A percentile compares a stretch with the other conserved stretches of the same genome.
Evolutionary conservation across 2,329 filamentous ascomycete species (phyloP).

Genomic region (Alternaria sp.): DNA sequence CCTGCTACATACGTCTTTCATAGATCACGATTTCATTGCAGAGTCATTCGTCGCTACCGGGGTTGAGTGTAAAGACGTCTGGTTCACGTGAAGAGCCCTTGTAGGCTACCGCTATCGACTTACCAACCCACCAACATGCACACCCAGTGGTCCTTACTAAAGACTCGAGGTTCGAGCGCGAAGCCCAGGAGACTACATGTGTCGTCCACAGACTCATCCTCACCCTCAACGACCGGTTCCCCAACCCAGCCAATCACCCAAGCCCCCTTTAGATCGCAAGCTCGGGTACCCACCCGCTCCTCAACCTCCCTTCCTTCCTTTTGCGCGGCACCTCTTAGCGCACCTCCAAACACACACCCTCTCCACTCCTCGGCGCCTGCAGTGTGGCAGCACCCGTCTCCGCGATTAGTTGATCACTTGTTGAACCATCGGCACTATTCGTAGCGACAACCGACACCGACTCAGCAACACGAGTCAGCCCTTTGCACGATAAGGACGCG

Average conservation of each 20-base stretch:
- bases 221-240: neutral
- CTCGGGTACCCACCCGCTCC: neutral
- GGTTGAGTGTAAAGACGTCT: neutral
- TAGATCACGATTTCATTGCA: neutral
- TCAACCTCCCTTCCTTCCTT: neutral
- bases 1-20: neutral
- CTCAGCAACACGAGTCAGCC: neutral
- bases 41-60: neutral
- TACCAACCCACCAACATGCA: neutral
- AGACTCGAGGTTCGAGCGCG: neutral
- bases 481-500: neutral
- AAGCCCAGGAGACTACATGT: neutral
- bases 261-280: neutral
- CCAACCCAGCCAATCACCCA: neutral
- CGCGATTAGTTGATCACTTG: neutral
- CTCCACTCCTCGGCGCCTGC: neutral
- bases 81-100: too few relatives aligned
- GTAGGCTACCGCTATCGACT: too few relatives aligned
- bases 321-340: neutral
- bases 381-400: neutral
- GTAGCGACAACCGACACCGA: neutral
- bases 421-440: neutral
- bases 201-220: neutral
- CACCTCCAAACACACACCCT: neutral
- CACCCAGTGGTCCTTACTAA: neutral